phyloP scores from a whole-genome alignment of 192 early-diverging fungal genomes.

The Spizellomyces punctatus region DNA sequence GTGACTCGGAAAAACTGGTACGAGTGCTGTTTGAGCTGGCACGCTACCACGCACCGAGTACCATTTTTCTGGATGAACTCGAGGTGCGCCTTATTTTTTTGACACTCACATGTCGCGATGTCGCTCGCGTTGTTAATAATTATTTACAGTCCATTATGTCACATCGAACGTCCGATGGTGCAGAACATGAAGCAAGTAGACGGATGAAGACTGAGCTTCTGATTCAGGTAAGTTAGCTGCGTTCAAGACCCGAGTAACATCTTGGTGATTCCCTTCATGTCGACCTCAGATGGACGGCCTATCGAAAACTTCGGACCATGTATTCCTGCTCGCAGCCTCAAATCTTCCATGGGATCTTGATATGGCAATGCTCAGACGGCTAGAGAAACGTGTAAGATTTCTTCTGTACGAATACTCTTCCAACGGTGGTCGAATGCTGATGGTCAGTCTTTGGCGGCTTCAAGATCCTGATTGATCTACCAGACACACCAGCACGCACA shows the following conservation, averaged over 20 bases:
- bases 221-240: conserved; percentile 39
- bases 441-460: neutral
- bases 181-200: conserved; percentile 57
- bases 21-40: conserved; percentile 60
- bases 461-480: conserved; percentile 56
- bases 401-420: neutral
- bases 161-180: conserved; percentile 51
- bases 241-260: neutral
- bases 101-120: neutral
- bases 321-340: conserved; percentile 57
- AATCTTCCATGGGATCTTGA: conserved; percentile 66
- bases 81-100: conserved; percentile 31
- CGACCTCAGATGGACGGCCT: conserved; percentile 55
- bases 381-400: conserved; percentile 52
- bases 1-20: conserved; percentile 59
- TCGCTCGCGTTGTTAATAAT: neutral
- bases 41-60: conserved; percentile 55
- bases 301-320: conserved; percentile 44
- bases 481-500: conserved; percentile 40
- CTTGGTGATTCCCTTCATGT: too few species aligned
- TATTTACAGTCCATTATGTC: conserved; percentile 51
- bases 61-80: conserved; percentile 62
- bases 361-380: conserved; percentile 54
- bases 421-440: too few species aligned
- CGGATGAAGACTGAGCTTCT: conserved; percentile 68